phyloP scores from a whole-genome alignment of 768 basidiomycete species.

The Phallus indusiatus region DNA sequence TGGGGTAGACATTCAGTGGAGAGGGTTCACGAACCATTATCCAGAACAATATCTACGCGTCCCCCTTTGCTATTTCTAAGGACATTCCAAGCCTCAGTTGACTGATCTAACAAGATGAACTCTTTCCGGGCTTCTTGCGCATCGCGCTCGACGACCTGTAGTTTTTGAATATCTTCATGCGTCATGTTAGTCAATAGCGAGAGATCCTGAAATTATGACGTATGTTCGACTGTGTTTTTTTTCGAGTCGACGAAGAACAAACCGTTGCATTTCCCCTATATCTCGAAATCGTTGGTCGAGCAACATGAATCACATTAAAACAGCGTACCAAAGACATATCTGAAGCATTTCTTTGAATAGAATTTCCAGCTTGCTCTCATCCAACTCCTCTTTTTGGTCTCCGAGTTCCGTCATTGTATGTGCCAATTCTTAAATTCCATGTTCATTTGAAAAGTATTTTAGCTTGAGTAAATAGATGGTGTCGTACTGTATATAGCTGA shows the following conservation, averaged over 20 bases:
- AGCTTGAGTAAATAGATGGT: not conserved
- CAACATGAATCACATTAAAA: not conserved
- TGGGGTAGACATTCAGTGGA: not conserved
- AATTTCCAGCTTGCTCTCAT: conserved; percentile 46
- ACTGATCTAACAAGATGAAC: conserved; percentile 81
- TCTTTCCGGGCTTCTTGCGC: conserved; percentile 67
- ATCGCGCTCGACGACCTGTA: conserved; percentile 78
- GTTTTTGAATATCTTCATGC: conserved; percentile 67
- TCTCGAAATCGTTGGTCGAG: not conserved
- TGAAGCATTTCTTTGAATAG: conserved; percentile 82
- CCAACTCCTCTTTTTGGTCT: conserved; percentile 35
- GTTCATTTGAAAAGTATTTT: not conserved
- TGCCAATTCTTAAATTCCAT: conserved; percentile 49
- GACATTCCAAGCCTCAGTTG: conserved; percentile 64
- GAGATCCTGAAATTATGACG: conserved; percentile 53
- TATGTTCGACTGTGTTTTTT: not conserved
- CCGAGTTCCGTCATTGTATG: conserved; percentile 61
- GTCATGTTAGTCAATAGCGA: conserved; percentile 84
- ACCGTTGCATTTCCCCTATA: conserved; percentile 92
- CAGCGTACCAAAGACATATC: conserved; percentile 71
- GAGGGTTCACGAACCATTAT: conserved; percentile 55
- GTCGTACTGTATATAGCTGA: conserved; percentile 67
- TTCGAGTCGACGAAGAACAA: conserved; percentile 13
- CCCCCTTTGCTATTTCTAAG: conserved; percentile 43
- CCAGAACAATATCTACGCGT: conserved; percentile 79